phyloP scores from a whole-genome alignment of 1,284 basidiomycete genomes.

The Macrocystidia cucumis region DNA sequence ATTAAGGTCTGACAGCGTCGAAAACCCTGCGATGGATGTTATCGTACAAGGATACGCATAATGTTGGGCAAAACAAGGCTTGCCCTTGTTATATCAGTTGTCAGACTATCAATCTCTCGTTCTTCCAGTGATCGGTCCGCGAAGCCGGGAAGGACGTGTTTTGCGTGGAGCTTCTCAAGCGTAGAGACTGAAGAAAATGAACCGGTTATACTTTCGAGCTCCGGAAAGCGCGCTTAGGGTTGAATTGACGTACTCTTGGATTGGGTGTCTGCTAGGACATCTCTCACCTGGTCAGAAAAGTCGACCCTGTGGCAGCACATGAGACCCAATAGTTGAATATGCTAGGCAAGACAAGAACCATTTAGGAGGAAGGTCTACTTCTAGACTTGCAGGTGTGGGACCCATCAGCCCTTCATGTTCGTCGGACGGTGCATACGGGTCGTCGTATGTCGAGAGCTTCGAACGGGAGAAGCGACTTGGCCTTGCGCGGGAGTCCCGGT shows the following conservation, averaged over 20 bases:
- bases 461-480: slow-evolving; percentile 38
- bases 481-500: slow-evolving; percentile 81
- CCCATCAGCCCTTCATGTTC: slow-evolving; percentile 70
- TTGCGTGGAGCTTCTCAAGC: slow-evolving; percentile 92
- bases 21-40: slow-evolving; percentile 65
- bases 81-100: slow-evolving; percentile 84
- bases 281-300: slow-evolving; percentile 81
- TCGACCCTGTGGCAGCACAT: slow-evolving; percentile 66
- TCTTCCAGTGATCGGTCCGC: slow-evolving; percentile 92
- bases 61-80: slow-evolving; percentile 17
- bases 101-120: slow-evolving; percentile 85
- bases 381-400: slow-evolving; percentile 31
- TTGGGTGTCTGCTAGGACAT: slow-evolving; percentile 61
- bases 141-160: slow-evolving; percentile 94
- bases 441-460: slow-evolving; percentile 26
- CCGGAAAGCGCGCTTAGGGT: slow-evolving; percentile 12
- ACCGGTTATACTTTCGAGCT: too few relatives aligned
- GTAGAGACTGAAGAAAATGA: slow-evolving; percentile 45
- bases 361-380: slow-evolving; percentile 56
- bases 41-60: slow-evolving; percentile 14
- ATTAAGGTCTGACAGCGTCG: slow-evolving; percentile 77
- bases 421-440: slow-evolving; percentile 40
- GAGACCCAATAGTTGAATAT: not conserved
- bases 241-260: slow-evolving; percentile 65
- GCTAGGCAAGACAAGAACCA: slow-evolving; percentile 34